phyloP scores from a whole-genome alignment of 371 early-diverging fungal genomes.

The Massospora cicadina region DNA sequence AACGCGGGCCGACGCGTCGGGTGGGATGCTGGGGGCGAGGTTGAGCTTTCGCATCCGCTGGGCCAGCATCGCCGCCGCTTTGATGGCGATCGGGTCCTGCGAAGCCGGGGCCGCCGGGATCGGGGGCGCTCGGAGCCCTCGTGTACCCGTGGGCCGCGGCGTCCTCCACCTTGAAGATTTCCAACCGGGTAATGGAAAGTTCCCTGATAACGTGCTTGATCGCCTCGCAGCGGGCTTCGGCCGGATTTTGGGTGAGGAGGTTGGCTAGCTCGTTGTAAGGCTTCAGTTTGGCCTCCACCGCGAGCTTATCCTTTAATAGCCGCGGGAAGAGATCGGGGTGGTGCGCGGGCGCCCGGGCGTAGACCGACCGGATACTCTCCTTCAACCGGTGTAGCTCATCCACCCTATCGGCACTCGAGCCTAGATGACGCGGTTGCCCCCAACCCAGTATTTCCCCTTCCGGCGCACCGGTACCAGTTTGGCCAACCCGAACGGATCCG shows the following conservation, averaged over 20 bases:
- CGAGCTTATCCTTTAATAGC: neutral
- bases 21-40: neutral
- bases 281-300: neutral
- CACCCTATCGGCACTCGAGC: neutral
- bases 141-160: constrained; percentile 2
- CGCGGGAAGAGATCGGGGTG: neutral
- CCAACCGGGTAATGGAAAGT: neutral
- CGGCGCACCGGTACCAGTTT: too few relatives aligned
- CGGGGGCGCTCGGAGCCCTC: neutral
- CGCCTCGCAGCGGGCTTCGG: neutral
- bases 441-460: neutral
- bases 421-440: neutral
- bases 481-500: too few relatives aligned
- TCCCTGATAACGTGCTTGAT: neutral
- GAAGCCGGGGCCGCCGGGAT: neutral
- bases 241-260: neutral
- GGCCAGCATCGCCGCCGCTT: constrained; percentile 8
- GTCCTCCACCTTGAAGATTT: neutral
- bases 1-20: neutral
- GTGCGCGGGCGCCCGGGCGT: neutral
- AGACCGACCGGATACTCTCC: neutral
- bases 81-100: neutral
- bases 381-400: neutral
- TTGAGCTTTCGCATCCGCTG: constrained; percentile 6
- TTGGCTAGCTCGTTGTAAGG: neutral